These are phyloP conservation scores for Cyberlindnera xishuangbannaensis DNA, from an alignment of 805 yeast genomes.

Conservation along the genomic window DNA sequence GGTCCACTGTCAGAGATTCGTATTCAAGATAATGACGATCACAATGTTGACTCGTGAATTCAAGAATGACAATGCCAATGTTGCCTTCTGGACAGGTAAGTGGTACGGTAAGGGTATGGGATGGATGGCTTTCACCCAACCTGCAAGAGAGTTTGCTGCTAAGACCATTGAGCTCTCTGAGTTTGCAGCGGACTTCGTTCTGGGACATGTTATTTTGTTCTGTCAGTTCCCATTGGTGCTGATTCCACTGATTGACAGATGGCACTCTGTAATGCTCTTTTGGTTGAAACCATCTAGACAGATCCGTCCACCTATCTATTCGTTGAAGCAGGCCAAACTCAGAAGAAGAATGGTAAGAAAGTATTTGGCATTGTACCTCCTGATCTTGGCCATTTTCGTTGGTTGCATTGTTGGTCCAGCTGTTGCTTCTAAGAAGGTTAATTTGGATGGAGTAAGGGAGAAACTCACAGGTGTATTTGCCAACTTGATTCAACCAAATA, in stretches of 20 bases:
- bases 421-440: constrained; percentile 59
- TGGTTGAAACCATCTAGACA: constrained; percentile 98
- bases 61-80: constrained; percentile 90
- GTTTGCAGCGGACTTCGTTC: constrained; percentile 92
- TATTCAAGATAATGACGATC: constrained; percentile 80
- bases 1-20: constrained; percentile 80
- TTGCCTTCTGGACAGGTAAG: constrained; percentile 99
- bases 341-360: constrained; percentile 97
- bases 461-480: constrained; percentile 35
- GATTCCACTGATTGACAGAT: constrained; percentile 87
- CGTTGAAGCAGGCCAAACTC: constrained; percentile 91
- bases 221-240: constrained; percentile 81
- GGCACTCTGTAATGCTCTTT: constrained; percentile 98
- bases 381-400: constrained; percentile 62
- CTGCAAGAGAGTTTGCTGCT: constrained; percentile 90
- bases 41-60: constrained; percentile 87
- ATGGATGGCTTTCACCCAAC: constrained; percentile 91
- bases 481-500: constrained; percentile 90
- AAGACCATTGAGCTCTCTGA: constrained; percentile 91
- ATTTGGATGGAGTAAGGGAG: constrained; percentile 22
- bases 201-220: constrained; percentile 87
- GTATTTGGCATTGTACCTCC: constrained; percentile 77
- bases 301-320: constrained; percentile 96
- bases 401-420: constrained; percentile 89
- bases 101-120: constrained; percentile 97